Evolutionary conservation across 805 yeast genomes (phyloP).

Genomic region (Zygosaccharomyces siamensis): DNA sequence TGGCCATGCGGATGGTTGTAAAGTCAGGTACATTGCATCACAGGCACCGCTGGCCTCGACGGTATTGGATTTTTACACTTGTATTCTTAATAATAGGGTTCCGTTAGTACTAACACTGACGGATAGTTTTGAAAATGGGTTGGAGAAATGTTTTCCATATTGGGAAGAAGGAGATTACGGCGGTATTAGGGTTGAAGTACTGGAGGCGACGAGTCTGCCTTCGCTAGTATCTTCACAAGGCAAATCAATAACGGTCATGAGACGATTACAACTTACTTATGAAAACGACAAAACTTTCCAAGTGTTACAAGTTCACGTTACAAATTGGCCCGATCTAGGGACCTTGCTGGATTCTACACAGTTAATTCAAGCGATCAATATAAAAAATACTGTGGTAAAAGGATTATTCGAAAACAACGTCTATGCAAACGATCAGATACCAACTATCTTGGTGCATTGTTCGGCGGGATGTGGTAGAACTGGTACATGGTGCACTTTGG

Average conservation of each 20-base stretch:
- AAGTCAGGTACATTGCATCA: constrained; percentile 65
- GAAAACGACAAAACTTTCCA: constrained; percentile 36
- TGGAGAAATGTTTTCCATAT: constrained; percentile 76
- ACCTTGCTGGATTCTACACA: constrained; percentile 53
- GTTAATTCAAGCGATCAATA: constrained; percentile 48
- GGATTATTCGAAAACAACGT: constrained; percentile 15
- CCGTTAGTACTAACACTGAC: constrained; percentile 73
- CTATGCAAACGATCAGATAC: constrained; percentile 28
- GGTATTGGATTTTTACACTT: constrained; percentile 78
- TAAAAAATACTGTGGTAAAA: constrained; percentile 42
- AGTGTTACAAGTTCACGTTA: constrained; percentile 69
- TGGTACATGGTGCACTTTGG: constrained; percentile 78
- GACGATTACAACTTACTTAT: constrained; percentile 41
- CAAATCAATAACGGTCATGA: constrained; percentile 14
- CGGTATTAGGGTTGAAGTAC: constrained; percentile 26
- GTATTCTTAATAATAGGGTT: constrained; percentile 57
- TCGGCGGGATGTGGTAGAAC: constrained; percentile 98
- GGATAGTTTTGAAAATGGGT: constrained; percentile 66
- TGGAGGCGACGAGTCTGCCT: constrained; percentile 19
- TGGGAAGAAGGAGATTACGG: constrained; percentile 63
- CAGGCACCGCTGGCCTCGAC: constrained; percentile 84
- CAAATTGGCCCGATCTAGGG: constrained; percentile 82
- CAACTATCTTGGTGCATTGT: constrained; percentile 76
- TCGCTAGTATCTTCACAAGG: neutral
- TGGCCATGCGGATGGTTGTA: constrained; percentile 25